A percentile compares a stretch with the other conserved stretches of the same genome.
Conservation (phyloP, 441 rosid genomes). For the Gossypium lobatum region DNA sequence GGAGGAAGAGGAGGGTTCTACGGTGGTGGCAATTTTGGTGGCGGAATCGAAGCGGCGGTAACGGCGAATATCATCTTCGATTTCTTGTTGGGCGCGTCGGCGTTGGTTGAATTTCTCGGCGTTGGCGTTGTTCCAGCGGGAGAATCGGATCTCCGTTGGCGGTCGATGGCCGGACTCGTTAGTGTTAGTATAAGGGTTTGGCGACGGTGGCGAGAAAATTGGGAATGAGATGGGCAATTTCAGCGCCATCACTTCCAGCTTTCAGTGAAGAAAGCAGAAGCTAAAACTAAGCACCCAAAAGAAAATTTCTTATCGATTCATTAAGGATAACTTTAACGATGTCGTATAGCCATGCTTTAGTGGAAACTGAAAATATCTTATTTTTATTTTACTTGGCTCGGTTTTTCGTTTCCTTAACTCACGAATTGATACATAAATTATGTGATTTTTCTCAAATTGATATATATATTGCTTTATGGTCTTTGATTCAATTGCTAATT, state of each 20-base stretch:
- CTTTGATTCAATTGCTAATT: too few species aligned
- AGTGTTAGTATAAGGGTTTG: constrained; percentile 1
- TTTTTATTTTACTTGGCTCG: neutral
- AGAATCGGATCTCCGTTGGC: constrained; percentile 48
- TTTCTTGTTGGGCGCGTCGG: constrained; percentile 55
- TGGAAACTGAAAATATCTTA: neutral
- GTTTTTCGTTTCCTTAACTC: too few species aligned
- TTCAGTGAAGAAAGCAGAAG: neutral
- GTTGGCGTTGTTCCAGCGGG: constrained; percentile 81
- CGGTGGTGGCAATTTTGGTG: constrained; percentile 32
- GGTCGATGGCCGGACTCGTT: constrained; percentile 22
- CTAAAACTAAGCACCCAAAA: neutral
- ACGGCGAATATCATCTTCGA: constrained; percentile 71
- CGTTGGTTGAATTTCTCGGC: constrained; percentile 59
- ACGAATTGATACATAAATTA: too few species aligned
- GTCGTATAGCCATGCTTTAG: neutral
- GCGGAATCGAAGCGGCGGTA: constrained; percentile 60
- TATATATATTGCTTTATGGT: too few species aligned
- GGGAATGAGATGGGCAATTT: constrained; percentile 59
- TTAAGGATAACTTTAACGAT: neutral
- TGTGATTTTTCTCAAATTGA: too few species aligned
- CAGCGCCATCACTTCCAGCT: constrained; percentile 45
- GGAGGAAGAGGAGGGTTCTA: constrained; percentile 17
- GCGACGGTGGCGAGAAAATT: constrained; percentile 37
- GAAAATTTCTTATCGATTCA: neutral